Conservation (phyloP, 2,329 filamentous ascomycete species). For the Ceratocystis huliohia region DNA sequence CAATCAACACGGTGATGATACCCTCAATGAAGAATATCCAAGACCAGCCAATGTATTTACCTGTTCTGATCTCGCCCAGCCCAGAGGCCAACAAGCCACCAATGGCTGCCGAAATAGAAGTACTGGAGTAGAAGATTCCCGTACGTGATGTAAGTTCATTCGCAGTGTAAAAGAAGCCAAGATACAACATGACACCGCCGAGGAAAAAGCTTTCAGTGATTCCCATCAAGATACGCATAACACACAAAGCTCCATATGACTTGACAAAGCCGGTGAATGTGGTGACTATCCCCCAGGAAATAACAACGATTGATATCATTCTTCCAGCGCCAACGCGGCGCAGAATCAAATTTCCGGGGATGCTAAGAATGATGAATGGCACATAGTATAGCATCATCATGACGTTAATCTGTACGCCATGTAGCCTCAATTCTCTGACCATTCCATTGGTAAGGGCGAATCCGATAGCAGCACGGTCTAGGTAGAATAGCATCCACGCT, state of each 20-base stretch:
- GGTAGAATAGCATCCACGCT: conserved; percentile 22
- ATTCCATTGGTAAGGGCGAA: conserved; percentile 39
- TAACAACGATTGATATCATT: conserved; percentile 22
- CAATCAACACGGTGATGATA: conserved; percentile 28
- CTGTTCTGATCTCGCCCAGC: conserved; percentile 31
- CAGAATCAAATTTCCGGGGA: conserved; percentile 24
- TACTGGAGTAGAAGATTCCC: conserved; percentile 38
- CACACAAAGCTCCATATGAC: conserved; percentile 22
- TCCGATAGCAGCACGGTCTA: conserved; percentile 27
- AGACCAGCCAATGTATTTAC: conserved; percentile 32
- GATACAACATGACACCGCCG: conserved; percentile 24
- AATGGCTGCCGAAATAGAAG: conserved; percentile 54
- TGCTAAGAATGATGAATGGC: conserved; percentile 24
- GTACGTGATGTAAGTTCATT: conserved; percentile 24
- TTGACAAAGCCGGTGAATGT: conserved; percentile 23
- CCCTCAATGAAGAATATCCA: conserved; percentile 37
- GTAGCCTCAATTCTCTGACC: conserved; percentile 44
- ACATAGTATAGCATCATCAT: conserved; percentile 24
- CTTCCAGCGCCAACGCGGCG: conserved; percentile 23
- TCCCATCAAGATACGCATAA: conserved; percentile 24
- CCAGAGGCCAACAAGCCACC: conserved; percentile 36
- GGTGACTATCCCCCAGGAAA: conserved; percentile 24
- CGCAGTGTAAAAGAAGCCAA: conserved; percentile 25
- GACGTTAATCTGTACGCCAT: conserved; percentile 44
- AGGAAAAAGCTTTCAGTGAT: conserved; percentile 24